Percentiles rank a stretch among this genome's conserved stretches.
These are phyloP conservation scores for Macrolepiota fuliginosa DNA, from an alignment of 768 basidiomycete species.

Conservation along the genomic window DNA sequence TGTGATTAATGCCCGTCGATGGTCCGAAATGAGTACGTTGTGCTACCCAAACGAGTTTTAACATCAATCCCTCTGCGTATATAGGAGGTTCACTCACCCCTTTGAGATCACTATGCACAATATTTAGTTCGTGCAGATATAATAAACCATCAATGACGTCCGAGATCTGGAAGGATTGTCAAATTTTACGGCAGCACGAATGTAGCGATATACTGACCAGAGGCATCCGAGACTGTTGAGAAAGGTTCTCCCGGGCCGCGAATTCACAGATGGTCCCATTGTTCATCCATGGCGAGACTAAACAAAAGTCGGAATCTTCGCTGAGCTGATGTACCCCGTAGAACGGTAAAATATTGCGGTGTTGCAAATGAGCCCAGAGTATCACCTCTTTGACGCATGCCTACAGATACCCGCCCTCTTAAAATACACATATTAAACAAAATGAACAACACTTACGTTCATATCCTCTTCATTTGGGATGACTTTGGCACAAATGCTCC, in stretches of 20 bases:
- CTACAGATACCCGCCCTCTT: background rate
- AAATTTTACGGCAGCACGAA: background rate
- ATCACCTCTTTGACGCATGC: constrained; percentile 22
- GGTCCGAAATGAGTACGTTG: background rate
- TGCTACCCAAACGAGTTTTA: background rate
- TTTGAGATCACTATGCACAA: constrained; percentile 6
- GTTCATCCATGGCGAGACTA: constrained; percentile 21
- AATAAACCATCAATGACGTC: background rate
- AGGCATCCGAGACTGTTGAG: constrained; percentile 11
- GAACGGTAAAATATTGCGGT: constrained; percentile 34
- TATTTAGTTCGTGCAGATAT: background rate
- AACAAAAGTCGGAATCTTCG: constrained; percentile 3
- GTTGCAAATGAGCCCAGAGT: constrained; percentile 29
- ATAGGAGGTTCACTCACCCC: background rate
- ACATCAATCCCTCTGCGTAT: background rate
- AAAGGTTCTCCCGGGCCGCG: constrained; percentile 1
- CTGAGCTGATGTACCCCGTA: constrained; percentile 25
- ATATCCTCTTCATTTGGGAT: background rate
- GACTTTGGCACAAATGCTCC: background rate
- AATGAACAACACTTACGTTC: background rate
- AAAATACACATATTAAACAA: background rate
- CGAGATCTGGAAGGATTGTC: background rate
- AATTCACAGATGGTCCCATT: constrained; percentile 19
- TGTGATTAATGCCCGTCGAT: background rate
- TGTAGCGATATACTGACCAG: constrained; percentile 10